Base-by-base conservation (phyloP, 495 filamentous ascomycete genomes). In the Chaetomium tenue region DNA sequence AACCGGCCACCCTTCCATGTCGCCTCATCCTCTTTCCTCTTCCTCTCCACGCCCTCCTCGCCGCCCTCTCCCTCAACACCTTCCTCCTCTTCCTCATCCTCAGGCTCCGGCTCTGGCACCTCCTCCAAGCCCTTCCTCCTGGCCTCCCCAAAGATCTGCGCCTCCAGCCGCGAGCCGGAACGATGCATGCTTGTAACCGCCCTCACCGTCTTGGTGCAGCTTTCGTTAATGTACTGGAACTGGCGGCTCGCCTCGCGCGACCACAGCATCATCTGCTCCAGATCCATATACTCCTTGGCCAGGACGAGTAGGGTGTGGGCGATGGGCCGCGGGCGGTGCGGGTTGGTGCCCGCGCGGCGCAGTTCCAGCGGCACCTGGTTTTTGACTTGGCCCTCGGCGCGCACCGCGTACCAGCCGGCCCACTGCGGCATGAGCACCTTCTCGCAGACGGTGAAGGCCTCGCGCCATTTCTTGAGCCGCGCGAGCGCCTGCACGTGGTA, bases 371-470 rank as follows among this genome's bases (percentile, higher is more conserved):
- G 70, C 20, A 80, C 56, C 26, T 63, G 56, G 59, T 60, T 65
- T 61, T 65, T 65, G 46, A 63, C 20, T 26, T 63, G 59, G 23
- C 66, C 61, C 22, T 33, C 63, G 7, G 15, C 47, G 8, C 74
- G 75, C 30, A 68, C 69, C 2, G 60, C 44, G 15, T 60, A 66
- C 92, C 92, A 96, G 23, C 89, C 89, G 3, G 80, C 80, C 83
- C 90, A 95, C 50, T 83, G 78, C 6, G 83, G 84, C 84, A 93
- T 92, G 61, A 96, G 85, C 39, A 86, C 81, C 15, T 76, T 65
- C 75, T 96, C 92, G 76, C 88, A 92, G 23, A 85, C 66, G 37
- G 70, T 58, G 71, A 94, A 94, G 46, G 91, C 90, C 26, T 74
- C 63, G 26, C 72, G 70, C 63, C 73, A 76, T 28, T 71, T 64